phyloP scores from a whole-genome alignment of 495 filamentous ascomycete species.

The Alectoria sarmentosa region DNA sequence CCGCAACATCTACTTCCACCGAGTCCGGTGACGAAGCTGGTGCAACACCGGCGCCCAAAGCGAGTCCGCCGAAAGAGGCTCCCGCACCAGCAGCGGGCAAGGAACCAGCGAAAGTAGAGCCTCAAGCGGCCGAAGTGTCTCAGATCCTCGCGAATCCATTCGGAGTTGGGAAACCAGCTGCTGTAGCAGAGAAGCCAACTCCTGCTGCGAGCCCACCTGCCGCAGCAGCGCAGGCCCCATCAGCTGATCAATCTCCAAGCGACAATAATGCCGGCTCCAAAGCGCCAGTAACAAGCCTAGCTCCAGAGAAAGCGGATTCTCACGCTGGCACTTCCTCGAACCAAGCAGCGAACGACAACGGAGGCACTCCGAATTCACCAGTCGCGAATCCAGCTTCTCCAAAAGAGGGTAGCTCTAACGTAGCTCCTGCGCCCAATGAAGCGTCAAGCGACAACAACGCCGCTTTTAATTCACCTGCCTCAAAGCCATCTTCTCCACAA shows the following conservation, averaged over 20 bases:
- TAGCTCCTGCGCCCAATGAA: not conserved
- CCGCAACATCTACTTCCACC: slow-evolving; percentile 7
- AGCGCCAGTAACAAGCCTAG: not conserved
- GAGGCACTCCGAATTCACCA: not conserved
- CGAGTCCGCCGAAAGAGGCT: not conserved
- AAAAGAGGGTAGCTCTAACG: not conserved
- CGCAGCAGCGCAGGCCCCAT: not conserved
- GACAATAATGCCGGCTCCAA: not conserved
- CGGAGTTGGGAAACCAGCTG: not conserved
- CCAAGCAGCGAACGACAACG: not conserved
- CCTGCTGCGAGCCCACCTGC: not conserved
- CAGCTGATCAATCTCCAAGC: not conserved
- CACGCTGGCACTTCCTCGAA: not conserved
- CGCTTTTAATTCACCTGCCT: too few relatives aligned
- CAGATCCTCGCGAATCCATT: not conserved
- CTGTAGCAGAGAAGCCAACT: not conserved
- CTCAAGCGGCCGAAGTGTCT: not conserved
- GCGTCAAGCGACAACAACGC: too few relatives aligned
- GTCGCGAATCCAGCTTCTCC: not conserved
- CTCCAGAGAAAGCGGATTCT: not conserved
- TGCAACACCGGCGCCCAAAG: not conserved
- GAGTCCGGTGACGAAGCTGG: slow-evolving; percentile 4
- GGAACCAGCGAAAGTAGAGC: not conserved
- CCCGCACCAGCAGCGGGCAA: not conserved
- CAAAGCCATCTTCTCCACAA: not conserved